Evolutionary conservation across 2,329 filamentous ascomycete genomes (phyloP).

Genomic region (Ophiostoma sp.): DNA sequence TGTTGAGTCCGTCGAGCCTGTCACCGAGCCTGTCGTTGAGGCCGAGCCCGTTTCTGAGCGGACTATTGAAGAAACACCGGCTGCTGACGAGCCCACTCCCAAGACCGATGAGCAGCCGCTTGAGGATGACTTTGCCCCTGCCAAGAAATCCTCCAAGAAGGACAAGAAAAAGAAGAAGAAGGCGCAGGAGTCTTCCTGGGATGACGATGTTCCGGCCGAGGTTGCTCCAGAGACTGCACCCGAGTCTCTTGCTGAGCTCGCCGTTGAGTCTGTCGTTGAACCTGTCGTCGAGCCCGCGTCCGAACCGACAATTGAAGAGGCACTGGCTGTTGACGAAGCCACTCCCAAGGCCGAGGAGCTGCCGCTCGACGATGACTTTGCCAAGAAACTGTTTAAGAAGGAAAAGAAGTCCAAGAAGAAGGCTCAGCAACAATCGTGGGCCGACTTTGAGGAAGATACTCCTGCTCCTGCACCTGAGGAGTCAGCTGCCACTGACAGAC

Average conservation of each 20-base stretch:
- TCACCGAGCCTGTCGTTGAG: background rate
- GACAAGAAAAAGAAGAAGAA: slow-evolving; percentile 26
- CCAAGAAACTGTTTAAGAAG: slow-evolving; percentile 19
- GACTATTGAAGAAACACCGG: background rate
- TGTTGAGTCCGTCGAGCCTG: background rate
- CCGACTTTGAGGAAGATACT: slow-evolving; percentile 5
- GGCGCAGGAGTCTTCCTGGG: background rate
- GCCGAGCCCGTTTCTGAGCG: background rate
- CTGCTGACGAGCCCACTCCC: background rate
- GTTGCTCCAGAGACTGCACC: background rate
- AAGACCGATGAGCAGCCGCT: background rate
- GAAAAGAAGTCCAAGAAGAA: slow-evolving; percentile 15
- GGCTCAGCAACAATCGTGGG: slow-evolving; percentile 15
- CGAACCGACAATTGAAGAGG: background rate
- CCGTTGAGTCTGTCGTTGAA: background rate
- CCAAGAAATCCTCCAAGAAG: slow-evolving; percentile 24
- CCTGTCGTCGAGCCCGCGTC: background rate
- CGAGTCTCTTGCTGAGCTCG: background rate
- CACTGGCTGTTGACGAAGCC: background rate
- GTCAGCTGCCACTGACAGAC: background rate
- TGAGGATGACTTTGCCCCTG: background rate
- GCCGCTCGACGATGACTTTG: background rate
- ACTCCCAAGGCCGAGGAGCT: background rate
- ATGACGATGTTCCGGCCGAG: slow-evolving; percentile 18
- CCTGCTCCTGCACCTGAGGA: background rate